Evolutionary conservation across 306 rosid species (phyloP).

Genomic region (Trifolium repens): DNA sequence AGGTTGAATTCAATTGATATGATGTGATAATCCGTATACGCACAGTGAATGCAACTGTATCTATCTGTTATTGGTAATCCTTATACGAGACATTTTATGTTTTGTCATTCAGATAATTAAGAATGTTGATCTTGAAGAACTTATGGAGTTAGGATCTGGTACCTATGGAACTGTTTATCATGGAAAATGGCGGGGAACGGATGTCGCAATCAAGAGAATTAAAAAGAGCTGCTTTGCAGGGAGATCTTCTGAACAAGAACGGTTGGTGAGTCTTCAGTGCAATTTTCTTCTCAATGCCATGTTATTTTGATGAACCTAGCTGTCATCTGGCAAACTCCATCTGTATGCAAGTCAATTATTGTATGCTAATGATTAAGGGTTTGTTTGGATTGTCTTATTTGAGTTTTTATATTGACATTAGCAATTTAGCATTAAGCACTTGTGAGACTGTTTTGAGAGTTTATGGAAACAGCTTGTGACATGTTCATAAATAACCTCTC

Average conservation of each 20-base stretch:
- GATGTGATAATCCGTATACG: not conserved
- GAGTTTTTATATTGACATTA: too few species aligned
- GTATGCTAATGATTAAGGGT: too few species aligned
- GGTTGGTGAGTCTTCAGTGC: constrained; percentile 63
- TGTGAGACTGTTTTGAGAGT: not conserved
- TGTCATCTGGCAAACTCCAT: too few species aligned
- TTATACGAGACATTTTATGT: constrained; percentile 26
- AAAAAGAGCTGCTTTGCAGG: constrained; percentile 90
- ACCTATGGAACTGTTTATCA: constrained; percentile 97
- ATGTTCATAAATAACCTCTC: not conserved
- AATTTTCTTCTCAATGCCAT: constrained; percentile 27
- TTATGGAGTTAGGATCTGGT: constrained; percentile 89
- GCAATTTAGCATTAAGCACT: not conserved
- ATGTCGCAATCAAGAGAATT: constrained; percentile 90
- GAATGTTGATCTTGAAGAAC: constrained; percentile 85
- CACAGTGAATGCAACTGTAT: constrained; percentile 8
- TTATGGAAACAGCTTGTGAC: not conserved
- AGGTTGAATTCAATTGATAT: not conserved
- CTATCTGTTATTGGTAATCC: constrained; percentile 17
- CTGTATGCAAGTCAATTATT: too few species aligned
- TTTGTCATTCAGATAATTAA: constrained; percentile 65
- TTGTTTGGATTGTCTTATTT: too few species aligned
- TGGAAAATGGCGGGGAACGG: constrained; percentile 98
- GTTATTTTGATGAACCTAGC: not conserved
- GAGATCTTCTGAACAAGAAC: constrained; percentile 84